These are phyloP conservation scores for Coffea eugenioides DNA, from an alignment of 257 asterid genomes.

Conservation along the genomic window DNA sequence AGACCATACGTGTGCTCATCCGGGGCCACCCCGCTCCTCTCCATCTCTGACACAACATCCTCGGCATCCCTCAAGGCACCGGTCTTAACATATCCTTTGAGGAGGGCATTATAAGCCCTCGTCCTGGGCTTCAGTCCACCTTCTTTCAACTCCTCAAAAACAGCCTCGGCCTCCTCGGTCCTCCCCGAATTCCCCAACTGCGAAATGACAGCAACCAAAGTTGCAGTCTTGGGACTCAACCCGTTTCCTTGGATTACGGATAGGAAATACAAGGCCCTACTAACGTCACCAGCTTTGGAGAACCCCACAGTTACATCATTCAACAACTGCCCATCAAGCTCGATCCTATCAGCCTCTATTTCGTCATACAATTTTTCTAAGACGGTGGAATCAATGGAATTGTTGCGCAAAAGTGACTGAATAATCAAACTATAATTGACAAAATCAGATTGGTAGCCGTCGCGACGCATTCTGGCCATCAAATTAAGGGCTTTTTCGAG, in stretches of 20 bases:
- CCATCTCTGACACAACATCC: conserved; percentile 80
- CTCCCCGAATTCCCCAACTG: conserved; percentile 78
- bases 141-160: conserved; percentile 88
- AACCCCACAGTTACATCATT: conserved; percentile 78
- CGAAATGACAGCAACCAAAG: conserved; percentile 54
- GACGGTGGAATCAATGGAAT: conserved; percentile 48
- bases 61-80: conserved; percentile 86
- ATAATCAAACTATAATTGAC: conserved; percentile 85
- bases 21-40: conserved; percentile 66
- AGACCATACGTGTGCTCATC: conserved; percentile 82
- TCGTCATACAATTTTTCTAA: conserved; percentile 65
- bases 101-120: conserved; percentile 85
- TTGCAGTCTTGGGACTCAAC: conserved; percentile 65
- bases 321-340: conserved; percentile 73
- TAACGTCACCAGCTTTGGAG: conserved; percentile 71
- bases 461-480: conserved; percentile 82
- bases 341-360: conserved; percentile 72
- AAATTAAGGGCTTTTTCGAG: conserved; percentile 81
- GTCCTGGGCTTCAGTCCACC: conserved; percentile 82
- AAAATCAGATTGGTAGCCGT: conserved; percentile 82
- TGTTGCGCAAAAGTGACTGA: conserved; percentile 66
- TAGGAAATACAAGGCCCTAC: conserved; percentile 61
- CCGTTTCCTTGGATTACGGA: conserved; percentile 80
- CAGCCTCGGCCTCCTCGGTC: conserved; percentile 88
- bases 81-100: conserved; percentile 77